Percentiles rank a stretch among this genome's conserved stretches.
Conservation (phyloP, 2,329 filamentous ascomycete species). For the Drechslerella dactyloides region DNA sequence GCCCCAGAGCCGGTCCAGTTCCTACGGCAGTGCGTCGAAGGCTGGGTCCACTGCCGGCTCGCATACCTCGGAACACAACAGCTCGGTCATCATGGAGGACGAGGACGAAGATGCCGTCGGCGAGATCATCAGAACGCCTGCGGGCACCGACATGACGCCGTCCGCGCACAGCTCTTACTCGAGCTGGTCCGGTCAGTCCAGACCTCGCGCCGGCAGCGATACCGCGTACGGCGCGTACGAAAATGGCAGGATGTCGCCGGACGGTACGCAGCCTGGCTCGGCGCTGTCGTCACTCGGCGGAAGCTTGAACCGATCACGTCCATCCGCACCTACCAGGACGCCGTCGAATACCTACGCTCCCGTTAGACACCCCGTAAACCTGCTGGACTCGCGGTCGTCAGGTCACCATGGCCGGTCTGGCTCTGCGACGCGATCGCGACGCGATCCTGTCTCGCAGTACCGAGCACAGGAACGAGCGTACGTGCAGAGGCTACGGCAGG, state of each 20-base stretch:
- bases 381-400: slow-evolving; percentile 58
- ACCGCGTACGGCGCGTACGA: slow-evolving; percentile 59
- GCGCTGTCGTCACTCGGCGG: slow-evolving; percentile 55
- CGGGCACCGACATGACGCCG: slow-evolving; percentile 44
- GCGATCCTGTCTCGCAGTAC: slow-evolving; percentile 74
- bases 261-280: slow-evolving; percentile 53
- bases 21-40: slow-evolving; percentile 38
- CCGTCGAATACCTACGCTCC: slow-evolving; percentile 82
- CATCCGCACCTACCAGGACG: slow-evolving; percentile 72
- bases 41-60: slow-evolving; percentile 26
- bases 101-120: slow-evolving; percentile 48
- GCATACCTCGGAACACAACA: slow-evolving; percentile 43
- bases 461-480: slow-evolving; percentile 92
- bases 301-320: slow-evolving; percentile 64
- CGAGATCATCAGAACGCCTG: slow-evolving; percentile 49
- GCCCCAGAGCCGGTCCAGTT: slow-evolving; percentile 36
- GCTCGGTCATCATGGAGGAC: slow-evolving; percentile 47
- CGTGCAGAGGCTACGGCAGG: slow-evolving; percentile 85
- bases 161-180: slow-evolving; percentile 52
- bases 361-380: slow-evolving; percentile 58
- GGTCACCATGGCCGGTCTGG: slow-evolving; percentile 61
- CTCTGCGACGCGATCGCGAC: slow-evolving; percentile 63
- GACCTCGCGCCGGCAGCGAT: slow-evolving; percentile 58
- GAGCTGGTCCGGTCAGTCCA: slow-evolving; percentile 52
- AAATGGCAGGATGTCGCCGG: slow-evolving; percentile 55